Base-by-base conservation (phyloP, 208 protist genomes). In the Leishmania major region DNA sequence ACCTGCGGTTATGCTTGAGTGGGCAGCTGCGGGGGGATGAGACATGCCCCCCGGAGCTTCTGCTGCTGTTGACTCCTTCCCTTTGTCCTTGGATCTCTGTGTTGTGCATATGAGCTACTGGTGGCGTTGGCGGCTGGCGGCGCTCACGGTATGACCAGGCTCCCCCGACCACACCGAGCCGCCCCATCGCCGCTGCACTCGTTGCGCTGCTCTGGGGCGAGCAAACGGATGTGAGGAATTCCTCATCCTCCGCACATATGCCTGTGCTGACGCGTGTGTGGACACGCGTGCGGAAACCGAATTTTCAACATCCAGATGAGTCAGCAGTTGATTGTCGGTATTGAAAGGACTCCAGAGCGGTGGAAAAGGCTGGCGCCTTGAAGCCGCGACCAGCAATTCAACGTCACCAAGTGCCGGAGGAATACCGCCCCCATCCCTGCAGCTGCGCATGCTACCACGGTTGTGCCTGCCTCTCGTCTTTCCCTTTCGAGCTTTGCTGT, bases 401-500 rank as follows among this genome's bases (percentile, higher is more conserved):
- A 31, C 7, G 5, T 5, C 67, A 73, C 25, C 40, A 49, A 49
- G 31, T 31, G 69, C 45, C 45, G 43, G 28, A 69, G 3, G 31
- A 40, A 31, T 69, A 35, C 11, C 31, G 15, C 15, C 31, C 5
- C 31, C 31, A 19, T 40, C 31, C 62, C 62, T 3, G 62, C 62
- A 35, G 11, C 31, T 69, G 28, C 31, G 31, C 28, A 43, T 69
- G 62, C 31, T 69, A 13, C 62, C 15, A 40, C 31, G 15, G 31
- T 22, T 78, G 25, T 67, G 11, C n/a, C 47, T 64, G 28, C 78
- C 25, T 35, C 6, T 67, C 43, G 25, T 37, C 53, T 40, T 64
- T 74, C 66, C 69, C 51, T 80, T 75, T 75, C 7, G 75, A 45
- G 28, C 11, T 6, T 79, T n/a, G n/a, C 28, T 81, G 4, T 71